Evolutionary conservation across 2,329 filamentous ascomycete genomes (phyloP), one percentile per base, ranked within the genome.

Genomic region (Phialophora chinensis): DNA sequence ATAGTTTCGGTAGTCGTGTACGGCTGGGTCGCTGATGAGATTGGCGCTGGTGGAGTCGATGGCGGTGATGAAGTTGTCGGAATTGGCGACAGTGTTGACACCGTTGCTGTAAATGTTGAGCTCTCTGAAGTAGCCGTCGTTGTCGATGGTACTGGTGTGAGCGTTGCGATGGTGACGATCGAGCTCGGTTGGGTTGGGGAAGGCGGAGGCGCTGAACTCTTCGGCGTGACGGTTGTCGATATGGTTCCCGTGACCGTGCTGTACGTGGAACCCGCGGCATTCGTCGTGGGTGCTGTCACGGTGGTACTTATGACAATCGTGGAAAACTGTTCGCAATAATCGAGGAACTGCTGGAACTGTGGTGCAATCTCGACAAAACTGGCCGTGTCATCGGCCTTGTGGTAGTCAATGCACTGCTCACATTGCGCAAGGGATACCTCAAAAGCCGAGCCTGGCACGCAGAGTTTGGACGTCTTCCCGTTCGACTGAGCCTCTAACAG

Each of bases 391-490:
- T 62, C 66, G 47, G 80, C 72, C 0, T 20, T 57, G 53, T 70
- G 69, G 20, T 55, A 66, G 0, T 20, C 17, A 55, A 85, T 77
- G 68, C 86, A 88, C 0, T 3, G 4, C 0, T 72, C 27, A 74
- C 87, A 90, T 0, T 63, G 52, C 0, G 59, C 17, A 11, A 80
- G 76, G 25, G 74, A 73, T 0, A 60, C 54, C 2, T 57, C 54
- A 75, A 87, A 90, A 0, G 75, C 65, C 0, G 84, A 85, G 6
- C 59, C 74, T 0, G 59, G 0, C 0, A 61, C 69, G 73, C 88
- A 90, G 0, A 89, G 80, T 0, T 54, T 70, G 0, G 78, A 66
- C 0, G 73, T 75, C 72, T 87, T 86, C 29, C 88, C 88, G 1
- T 78, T 68, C 0, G 66, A 70, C 63, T 85, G 78, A 0, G 79